Conservation (phyloP, 2,329 filamentous ascomycete genomes). For the Beauveria pseudobassiana region DNA sequence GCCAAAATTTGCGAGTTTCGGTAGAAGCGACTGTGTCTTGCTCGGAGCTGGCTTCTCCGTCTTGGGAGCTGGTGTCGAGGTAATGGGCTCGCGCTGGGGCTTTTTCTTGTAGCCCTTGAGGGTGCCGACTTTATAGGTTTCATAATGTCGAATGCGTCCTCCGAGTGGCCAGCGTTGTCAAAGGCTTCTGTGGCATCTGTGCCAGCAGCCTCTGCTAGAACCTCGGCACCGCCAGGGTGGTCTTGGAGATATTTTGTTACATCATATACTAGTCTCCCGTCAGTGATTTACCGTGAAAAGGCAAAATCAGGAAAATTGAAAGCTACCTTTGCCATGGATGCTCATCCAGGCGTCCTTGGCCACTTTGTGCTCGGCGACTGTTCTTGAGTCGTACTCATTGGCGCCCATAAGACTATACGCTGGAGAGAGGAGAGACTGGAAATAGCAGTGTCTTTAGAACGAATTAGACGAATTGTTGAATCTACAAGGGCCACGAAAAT, state of each 20-base stretch:
- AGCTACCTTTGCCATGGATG: conserved; percentile 44
- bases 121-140: conserved; percentile 28
- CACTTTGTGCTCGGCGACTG: conserved; percentile 43
- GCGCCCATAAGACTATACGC: background rate
- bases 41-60: background rate
- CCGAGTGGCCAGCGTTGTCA: conserved; percentile 78
- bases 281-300: background rate
- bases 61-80: background rate
- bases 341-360: conserved; percentile 45
- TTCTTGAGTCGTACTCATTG: conserved; percentile 23
- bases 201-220: conserved; percentile 69
- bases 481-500: too few species aligned
- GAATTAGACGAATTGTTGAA: background rate
- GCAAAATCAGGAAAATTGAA: rapidly evolving
- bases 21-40: background rate
- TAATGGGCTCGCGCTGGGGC: background rate
- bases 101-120: conserved; percentile 24
- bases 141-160: conserved; percentile 42
- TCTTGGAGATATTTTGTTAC: conserved; percentile 50
- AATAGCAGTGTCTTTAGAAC: background rate
- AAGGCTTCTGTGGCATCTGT: conserved; percentile 74
- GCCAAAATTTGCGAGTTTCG: conserved; percentile 15
- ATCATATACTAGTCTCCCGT: conserved; percentile 38
- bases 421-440: too few species aligned
- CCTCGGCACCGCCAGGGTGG: conserved; percentile 67